Base-by-base conservation (phyloP, 805 yeast genomes). In the Priceomyces haplophilus region DNA sequence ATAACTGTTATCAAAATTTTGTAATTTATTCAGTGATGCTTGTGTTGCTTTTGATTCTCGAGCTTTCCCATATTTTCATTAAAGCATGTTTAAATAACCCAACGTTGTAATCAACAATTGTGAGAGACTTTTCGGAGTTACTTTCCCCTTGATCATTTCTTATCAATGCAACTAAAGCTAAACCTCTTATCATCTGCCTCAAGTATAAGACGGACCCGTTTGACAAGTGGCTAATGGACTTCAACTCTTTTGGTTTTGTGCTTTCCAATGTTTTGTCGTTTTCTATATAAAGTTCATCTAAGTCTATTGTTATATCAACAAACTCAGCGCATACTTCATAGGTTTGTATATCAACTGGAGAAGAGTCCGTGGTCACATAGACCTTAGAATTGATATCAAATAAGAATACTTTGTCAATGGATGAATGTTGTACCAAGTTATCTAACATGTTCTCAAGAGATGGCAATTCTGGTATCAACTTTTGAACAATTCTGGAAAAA, bases 251-350 rank as follows among this genome's bases (percentile, higher is more conserved):
- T 1, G 41, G 31, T 2, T 38, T 45, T n/a, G 41, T 38, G 25
- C 27, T 41, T 13, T 43, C 33, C 17, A 19, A 32, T 32, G 34
- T 19, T 16, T 43, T 41, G 20, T 49, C 50, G 21, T 55, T 53
- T 32, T 64, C 72, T 34, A 65, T 56, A 51, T 85, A 84, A 34
- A 85, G 61, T 39, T 85, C 85, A 53, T 88, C 90, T 49, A 93
- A 67, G 57, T 93, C 98, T 19, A 89, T 83, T 3, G 96, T 83
- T 12, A 91, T 93, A 61, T 93, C 98, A 36, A 93, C 91, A 57
- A 93, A 93, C 57, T 93, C 98, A 0, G 97, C 95, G 63, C 98
- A 93, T 1, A 91, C 95, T 61, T 93, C 97, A 60, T 93, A 93
- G 0, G 95, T 87, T 57, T 89, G 96, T 32, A 88, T 85, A 64